Evolutionary conservation across 352 stramenopile genomes (phyloP).

Genomic region (Synura sp.): DNA sequence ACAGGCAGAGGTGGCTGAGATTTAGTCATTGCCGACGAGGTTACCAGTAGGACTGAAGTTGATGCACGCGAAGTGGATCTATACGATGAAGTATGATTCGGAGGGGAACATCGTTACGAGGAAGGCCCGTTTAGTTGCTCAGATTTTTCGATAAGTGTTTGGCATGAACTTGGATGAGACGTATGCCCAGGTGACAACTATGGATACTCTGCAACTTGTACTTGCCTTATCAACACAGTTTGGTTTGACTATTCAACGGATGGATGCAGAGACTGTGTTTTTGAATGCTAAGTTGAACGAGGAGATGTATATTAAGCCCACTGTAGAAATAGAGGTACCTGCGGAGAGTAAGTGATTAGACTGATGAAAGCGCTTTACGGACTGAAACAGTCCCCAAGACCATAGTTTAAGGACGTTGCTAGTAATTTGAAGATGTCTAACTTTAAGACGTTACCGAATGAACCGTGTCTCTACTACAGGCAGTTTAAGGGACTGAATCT

Average conservation of each 20-base stretch:
- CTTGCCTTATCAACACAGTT: conserved; percentile 1
- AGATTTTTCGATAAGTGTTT: neutral
- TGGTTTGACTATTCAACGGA: neutral
- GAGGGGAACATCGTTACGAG: conserved; percentile 1
- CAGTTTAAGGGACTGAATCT: neutral
- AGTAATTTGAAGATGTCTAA: neutral
- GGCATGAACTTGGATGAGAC: conserved; percentile 18
- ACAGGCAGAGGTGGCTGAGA: too few species aligned
- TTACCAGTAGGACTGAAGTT: neutral
- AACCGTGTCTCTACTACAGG: conserved; percentile 8
- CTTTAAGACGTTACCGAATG: conserved; percentile 6
- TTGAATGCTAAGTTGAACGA: neutral
- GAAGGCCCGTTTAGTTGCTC: neutral
- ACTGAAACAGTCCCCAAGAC: conserved; percentile 9
- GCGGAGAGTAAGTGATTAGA: neutral
- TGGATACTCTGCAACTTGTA: neutral
- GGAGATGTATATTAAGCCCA: neutral
- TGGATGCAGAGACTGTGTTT: conserved; percentile 7
- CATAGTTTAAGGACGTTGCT: neutral
- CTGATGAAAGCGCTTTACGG: conserved; percentile 21
- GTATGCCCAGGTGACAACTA: neutral
- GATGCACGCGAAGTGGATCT: conserved; percentile 20
- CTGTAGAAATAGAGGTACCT: neutral
- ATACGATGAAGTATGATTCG: neutral
- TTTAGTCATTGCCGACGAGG: too few species aligned